A percentile compares a stretch with the other conserved stretches of the same genome.
phyloP scores from a whole-genome alignment of 495 filamentous ascomycete genomes.

The Talaromyces liani region DNA sequence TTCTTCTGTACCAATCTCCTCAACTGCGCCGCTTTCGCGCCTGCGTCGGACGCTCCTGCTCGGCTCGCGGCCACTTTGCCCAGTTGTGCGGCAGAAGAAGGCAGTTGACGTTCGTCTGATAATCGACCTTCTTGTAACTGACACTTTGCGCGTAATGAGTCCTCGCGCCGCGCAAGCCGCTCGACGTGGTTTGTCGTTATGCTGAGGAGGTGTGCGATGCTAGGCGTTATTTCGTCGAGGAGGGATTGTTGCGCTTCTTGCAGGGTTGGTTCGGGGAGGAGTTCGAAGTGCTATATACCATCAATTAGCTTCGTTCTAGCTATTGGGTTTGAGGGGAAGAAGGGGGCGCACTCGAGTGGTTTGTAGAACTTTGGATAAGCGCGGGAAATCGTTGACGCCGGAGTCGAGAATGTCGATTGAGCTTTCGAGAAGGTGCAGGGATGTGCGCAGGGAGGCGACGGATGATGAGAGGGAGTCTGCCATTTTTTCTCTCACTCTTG shows the following conservation, averaged over 20 bases:
- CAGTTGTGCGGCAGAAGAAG: neutral
- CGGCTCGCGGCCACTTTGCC: constrained; percentile 13
- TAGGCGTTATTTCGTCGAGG: constrained; percentile 65
- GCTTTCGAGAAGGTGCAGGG: constrained; percentile 64
- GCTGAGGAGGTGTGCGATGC: constrained; percentile 58
- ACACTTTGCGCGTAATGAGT: constrained; percentile 58
- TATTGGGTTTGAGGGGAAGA: neutral
- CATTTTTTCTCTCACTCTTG: constrained; percentile 16
- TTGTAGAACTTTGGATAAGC: constrained; percentile 61
- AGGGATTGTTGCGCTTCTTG: constrained; percentile 60
- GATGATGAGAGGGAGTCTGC: constrained; percentile 51
- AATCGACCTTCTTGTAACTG: constrained; percentile 67
- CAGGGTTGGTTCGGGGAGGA: constrained; percentile 62
- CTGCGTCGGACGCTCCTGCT: constrained; percentile 19
- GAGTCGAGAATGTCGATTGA: constrained; percentile 64
- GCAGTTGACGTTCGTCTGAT: constrained; percentile 21
- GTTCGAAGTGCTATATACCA: constrained; percentile 64
- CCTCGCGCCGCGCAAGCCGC: constrained; percentile 62
- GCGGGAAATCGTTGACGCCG: constrained; percentile 68
- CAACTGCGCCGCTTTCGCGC: constrained; percentile 51
- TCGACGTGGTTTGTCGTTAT: constrained; percentile 63
- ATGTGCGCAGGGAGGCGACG: constrained; percentile 62
- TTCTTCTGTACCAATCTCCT: constrained; percentile 65
- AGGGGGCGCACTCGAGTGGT: constrained; percentile 53
- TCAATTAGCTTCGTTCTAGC: neutral